Percentiles rank a stretch among this genome's conserved stretches.
Conservation (phyloP, 768 basidiomycete genomes). For the Hortiboletus flavorubellus region DNA sequence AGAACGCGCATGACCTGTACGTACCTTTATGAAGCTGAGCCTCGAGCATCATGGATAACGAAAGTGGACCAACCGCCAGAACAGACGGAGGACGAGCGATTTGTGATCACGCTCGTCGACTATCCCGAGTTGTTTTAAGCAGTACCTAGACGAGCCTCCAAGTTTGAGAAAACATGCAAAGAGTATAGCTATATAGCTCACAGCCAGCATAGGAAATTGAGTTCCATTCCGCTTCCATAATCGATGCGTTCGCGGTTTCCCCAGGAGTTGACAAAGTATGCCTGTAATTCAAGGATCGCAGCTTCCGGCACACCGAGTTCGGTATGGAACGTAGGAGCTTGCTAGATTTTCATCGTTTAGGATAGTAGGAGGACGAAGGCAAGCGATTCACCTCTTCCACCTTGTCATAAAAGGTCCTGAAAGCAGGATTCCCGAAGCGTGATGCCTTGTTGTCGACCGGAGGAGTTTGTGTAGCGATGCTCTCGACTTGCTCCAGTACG, state of each 20-base stretch:
- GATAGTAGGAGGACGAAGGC: neutral
- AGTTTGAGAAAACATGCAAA: neutral
- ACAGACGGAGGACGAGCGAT: slow-evolving; percentile 77
- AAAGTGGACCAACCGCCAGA: slow-evolving; percentile 66
- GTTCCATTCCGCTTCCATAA: slow-evolving; percentile 99
- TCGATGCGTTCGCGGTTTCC: slow-evolving; percentile 91
- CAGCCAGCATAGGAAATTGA: slow-evolving; percentile 98
- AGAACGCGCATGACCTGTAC: no score
- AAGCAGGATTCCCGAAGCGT: slow-evolving; percentile 96
- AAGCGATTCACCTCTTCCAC: slow-evolving; percentile 59
- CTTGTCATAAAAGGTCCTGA: slow-evolving; percentile 86
- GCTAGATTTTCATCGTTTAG: slow-evolving; percentile 32
- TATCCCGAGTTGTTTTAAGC: slow-evolving; percentile 69
- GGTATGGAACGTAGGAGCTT: slow-evolving; percentile 54
- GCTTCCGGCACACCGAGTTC: slow-evolving; percentile 58
- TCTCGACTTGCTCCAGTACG: slow-evolving; percentile 65
- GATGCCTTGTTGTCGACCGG: slow-evolving; percentile 88
- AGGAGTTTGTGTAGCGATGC: slow-evolving; percentile 66
- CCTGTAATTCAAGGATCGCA: slow-evolving; percentile 64
- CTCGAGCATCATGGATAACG: no score
- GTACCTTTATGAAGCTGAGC: slow-evolving; percentile 43
- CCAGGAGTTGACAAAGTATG: slow-evolving; percentile 87
- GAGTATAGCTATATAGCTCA: slow-evolving; percentile 37
- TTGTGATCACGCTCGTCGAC: slow-evolving; percentile 61
- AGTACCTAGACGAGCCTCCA: slow-evolving; percentile 56